Base-by-base conservation (phyloP, 148 eudicot species). In the Vaccinium corymbosum region DNA sequence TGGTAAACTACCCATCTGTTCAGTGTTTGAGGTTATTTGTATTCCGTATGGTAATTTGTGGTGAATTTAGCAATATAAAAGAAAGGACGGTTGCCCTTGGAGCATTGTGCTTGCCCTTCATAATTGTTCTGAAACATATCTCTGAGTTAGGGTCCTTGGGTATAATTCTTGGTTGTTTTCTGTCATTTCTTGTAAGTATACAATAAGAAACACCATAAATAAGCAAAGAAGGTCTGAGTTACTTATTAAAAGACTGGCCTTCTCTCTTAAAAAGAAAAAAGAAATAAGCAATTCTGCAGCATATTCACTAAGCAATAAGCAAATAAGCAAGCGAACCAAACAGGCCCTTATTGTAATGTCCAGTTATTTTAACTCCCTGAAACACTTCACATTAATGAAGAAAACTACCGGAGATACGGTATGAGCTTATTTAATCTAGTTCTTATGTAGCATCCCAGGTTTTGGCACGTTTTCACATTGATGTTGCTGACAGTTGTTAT, bases 381-480 rank as follows among this genome's bases (percentile, higher is more conserved):
- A 56, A 55, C 68, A 29, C 81, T 56, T 56, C 6, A 14, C 12
- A 0, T 64, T 22, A 29, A 64, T 22, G 32, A 22, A 22, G 29
- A 64, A 10, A 68, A 27, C 17, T 68, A 13, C 13, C 73, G 12
- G 4, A 68, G 73, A 20, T 29, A 27, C 4, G 4, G 14, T 68
- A 12, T 68, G 73, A 27, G 73, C 38, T 68, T 68, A 17, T 68
- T 68, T 68, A 68, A 68, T 27, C 35, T 80, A 38, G 82, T 80
- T 80, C 14, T 52, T 76, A 25, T 17, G 25, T 66, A 81, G 4
- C 17, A 5, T 4, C 51, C 59, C 14, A 7, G 72, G 25, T 82
- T 73, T 13, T 25, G 66, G 83, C 29, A 55, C 10, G 9, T 74
- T 38, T 29, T 1, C n/a, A 55, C 32, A 46, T 38, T 6, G 17